Percentiles rank a stretch among this genome's conserved stretches.
Evolutionary conservation across 2,329 filamentous ascomycete species (phyloP).

Genomic region (Pyrenochaeta sp.): DNA sequence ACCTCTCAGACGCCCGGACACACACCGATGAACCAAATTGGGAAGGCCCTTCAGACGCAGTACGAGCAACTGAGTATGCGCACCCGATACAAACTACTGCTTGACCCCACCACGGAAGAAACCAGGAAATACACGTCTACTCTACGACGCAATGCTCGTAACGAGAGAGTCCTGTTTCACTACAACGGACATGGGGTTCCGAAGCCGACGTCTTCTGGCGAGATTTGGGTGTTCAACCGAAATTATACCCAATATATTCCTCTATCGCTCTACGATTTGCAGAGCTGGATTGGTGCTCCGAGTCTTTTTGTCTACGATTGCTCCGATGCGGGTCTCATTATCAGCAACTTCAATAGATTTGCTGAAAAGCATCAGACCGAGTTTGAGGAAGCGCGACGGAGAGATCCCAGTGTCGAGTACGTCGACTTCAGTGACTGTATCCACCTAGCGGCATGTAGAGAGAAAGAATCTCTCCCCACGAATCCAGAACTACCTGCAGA

Average conservation of each 20-base stretch:
- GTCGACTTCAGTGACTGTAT: slow-evolving; percentile 84
- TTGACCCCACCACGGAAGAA: slow-evolving; percentile 96
- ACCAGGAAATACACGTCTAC: slow-evolving; percentile 96
- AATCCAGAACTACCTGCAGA: slow-evolving; percentile 94
- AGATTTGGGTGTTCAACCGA: slow-evolving; percentile 99
- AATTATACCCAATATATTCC: slow-evolving; percentile 99
- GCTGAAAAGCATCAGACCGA: slow-evolving; percentile 94
- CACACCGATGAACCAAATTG: slow-evolving; percentile 92
- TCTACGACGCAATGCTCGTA: slow-evolving; percentile 88
- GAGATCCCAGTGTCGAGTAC: slow-evolving; percentile 73
- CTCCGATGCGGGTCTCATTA: slow-evolving; percentile 93
- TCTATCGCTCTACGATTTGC: slow-evolving; percentile 91
- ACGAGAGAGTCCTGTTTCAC: slow-evolving; percentile 95
- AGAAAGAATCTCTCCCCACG: slow-evolving; percentile 91
- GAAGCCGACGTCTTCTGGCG: slow-evolving; percentile 91
- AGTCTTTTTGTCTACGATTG: slow-evolving; percentile 98
- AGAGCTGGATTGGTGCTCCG: slow-evolving; percentile 93
- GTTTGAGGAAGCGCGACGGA: slow-evolving; percentile 76
- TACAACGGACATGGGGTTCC: slow-evolving; percentile 99
- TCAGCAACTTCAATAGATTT: slow-evolving; percentile 92
- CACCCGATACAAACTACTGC: slow-evolving; percentile 96
- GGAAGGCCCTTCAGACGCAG: slow-evolving; percentile 93
- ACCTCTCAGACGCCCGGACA: slow-evolving; percentile 73
- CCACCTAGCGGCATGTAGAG: slow-evolving; percentile 88
- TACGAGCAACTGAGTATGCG: slow-evolving; percentile 95